phyloP scores from a whole-genome alignment of 768 basidiomycete species.

The Rhizopogon sp. region DNA sequence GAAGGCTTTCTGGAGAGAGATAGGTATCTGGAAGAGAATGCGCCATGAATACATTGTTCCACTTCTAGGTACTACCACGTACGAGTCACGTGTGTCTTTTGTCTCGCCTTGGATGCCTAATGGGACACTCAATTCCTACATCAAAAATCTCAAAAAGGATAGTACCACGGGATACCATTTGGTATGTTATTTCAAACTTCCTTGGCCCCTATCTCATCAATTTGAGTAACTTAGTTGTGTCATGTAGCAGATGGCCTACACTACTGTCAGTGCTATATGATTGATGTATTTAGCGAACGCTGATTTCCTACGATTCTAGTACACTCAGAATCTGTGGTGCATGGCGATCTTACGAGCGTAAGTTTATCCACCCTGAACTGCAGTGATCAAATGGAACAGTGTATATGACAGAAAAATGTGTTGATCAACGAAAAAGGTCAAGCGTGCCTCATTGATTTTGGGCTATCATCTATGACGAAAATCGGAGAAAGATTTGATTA shows the following conservation, averaged over 20 bases:
- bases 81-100: neutral
- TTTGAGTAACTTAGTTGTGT: neutral
- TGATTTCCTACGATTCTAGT: neutral
- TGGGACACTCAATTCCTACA: neutral
- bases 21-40: slow-evolving; percentile 1
- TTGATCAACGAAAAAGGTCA: neutral
- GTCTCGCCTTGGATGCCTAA: neutral
- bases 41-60: slow-evolving; percentile 1
- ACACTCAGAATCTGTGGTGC: slow-evolving; percentile 1
- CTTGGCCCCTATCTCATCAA: neutral
- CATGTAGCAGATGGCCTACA: neutral
- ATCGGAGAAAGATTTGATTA: neutral
- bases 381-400: neutral
- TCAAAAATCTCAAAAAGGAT: neutral
- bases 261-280: neutral
- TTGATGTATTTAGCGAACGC: neutral
- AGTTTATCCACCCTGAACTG: neutral
- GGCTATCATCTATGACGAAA: neutral
- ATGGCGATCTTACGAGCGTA: neutral
- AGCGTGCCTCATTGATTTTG: neutral
- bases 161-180: neutral
- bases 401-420: neutral
- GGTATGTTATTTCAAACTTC: neutral
- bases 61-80: neutral
- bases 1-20: neutral